Evolutionary conservation across 148 eudicot genomes (phyloP).

Genomic region (Polygonum aviculare): DNA sequence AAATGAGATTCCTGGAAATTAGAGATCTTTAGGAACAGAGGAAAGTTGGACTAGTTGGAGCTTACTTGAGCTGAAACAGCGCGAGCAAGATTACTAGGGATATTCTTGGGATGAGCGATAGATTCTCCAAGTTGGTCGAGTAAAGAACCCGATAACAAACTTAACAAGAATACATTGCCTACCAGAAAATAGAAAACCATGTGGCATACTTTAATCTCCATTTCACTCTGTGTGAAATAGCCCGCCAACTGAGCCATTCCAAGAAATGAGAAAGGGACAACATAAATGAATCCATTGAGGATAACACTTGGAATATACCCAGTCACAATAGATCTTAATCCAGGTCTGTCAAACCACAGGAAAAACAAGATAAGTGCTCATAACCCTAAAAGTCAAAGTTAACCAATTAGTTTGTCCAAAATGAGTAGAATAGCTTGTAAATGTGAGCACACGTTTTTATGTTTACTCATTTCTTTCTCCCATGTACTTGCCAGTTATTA

Average conservation of each 20-base stretch:
- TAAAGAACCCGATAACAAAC: slow-evolving; percentile 78
- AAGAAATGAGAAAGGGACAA: slow-evolving; percentile 77
- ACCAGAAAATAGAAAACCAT: slow-evolving; percentile 89
- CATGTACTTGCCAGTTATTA: too few relatives aligned
- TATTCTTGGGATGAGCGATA: slow-evolving; percentile 54
- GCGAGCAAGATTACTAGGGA: slow-evolving; percentile 77
- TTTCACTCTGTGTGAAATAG: slow-evolving; percentile 60
- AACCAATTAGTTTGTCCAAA: background rate
- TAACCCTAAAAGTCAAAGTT: background rate
- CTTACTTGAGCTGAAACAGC: slow-evolving; percentile 87
- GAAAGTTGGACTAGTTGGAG: background rate
- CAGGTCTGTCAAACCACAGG: slow-evolving; percentile 44
- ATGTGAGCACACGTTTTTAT: background rate
- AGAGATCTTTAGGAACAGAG: too few relatives aligned
- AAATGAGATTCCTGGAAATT: background rate
- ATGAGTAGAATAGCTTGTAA: background rate
- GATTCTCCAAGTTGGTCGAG: slow-evolving; percentile 86
- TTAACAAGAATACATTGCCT: slow-evolving; percentile 81
- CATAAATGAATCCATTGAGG: slow-evolving; percentile 67
- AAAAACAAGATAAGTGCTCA: background rate
- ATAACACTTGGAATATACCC: slow-evolving; percentile 89
- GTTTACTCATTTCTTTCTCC: too few relatives aligned
- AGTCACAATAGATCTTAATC: slow-evolving; percentile 61
- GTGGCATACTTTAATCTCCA: slow-evolving; percentile 72
- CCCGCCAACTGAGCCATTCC: slow-evolving; percentile 70